A percentile compares a stretch with the other conserved stretches of the same genome.
phyloP scores from a whole-genome alignment of 331 rosid genomes.

The Cydonia oblonga region DNA sequence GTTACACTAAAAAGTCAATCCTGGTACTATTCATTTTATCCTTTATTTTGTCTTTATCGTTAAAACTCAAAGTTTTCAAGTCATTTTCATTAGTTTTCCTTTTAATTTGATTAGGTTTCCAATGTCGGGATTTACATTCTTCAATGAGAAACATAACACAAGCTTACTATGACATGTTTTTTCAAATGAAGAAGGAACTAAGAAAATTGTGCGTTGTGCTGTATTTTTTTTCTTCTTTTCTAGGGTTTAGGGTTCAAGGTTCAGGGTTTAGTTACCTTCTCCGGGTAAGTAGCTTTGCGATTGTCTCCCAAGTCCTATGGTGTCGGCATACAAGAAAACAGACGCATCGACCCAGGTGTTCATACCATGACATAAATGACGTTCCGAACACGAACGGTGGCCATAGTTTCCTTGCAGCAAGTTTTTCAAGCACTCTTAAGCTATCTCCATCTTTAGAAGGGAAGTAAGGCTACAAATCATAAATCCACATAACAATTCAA shows the following conservation, averaged over 20 bases:
- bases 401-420: conserved; percentile 60
- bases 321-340: conserved; percentile 63
- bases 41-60: too few relatives aligned
- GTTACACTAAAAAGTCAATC: too few relatives aligned
- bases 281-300: conserved; percentile 31
- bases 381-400: conserved; percentile 49
- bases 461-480: conserved; percentile 51
- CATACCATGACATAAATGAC: conserved; percentile 81
- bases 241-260: too few relatives aligned
- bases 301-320: conserved; percentile 61
- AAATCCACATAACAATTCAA: neutral
- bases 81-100: too few relatives aligned
- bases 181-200: neutral
- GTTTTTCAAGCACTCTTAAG: conserved; percentile 30
- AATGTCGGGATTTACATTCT: too few relatives aligned
- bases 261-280: conserved; percentile 31
- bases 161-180: neutral
- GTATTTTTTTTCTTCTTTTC: neutral
- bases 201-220: neutral
- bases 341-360: conserved; percentile 63
- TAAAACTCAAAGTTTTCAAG: too few relatives aligned
- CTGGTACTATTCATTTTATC: too few relatives aligned
- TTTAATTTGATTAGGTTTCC: too few relatives aligned
- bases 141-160: neutral
- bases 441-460: conserved; percentile 40